A percentile compares a stretch with the other conserved stretches of the same genome.
Conservation (phyloP, 805 yeast genomes). For the Wickerhamiella dianesei region DNA sequence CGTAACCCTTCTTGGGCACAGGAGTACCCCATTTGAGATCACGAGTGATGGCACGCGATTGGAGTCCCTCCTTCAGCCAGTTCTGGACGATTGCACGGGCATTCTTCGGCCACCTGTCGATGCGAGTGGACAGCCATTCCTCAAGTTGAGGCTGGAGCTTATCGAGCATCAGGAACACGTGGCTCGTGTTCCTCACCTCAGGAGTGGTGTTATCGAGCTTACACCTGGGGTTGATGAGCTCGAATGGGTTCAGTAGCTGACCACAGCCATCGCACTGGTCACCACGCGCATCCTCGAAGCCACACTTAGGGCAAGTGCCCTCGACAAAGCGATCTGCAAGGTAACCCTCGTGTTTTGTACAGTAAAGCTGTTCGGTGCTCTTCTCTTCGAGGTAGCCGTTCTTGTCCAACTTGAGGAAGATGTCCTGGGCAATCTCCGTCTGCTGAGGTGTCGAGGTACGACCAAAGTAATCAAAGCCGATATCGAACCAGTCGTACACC, state of each 20-base stretch:
- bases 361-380: constrained; percentile 77
- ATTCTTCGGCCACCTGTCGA: constrained; percentile 87
- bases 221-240: constrained; percentile 89
- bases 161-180: constrained; percentile 70
- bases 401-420: constrained; percentile 61
- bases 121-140: constrained; percentile 59
- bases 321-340: constrained; percentile 95
- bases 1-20: constrained; percentile 77
- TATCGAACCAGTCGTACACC: constrained; percentile 93
- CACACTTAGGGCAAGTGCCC: constrained; percentile 94
- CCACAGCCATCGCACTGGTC: constrained; percentile 99
- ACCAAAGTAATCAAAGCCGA: constrained; percentile 89
- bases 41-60: constrained; percentile 92
- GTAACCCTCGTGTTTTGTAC: constrained; percentile 80
- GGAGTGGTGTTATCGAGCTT: constrained; percentile 81
- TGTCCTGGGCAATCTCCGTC: constrained; percentile 91
- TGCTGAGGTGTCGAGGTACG: constrained; percentile 87
- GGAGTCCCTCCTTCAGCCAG: constrained; percentile 88
- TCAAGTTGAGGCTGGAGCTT: constrained; percentile 65
- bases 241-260: constrained; percentile 73
- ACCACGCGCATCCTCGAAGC: constrained; percentile 94
- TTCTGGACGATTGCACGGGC: constrained; percentile 76
- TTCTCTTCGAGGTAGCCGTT: constrained; percentile 77
- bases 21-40: constrained; percentile 98
- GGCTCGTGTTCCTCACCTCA: constrained; percentile 65